Evolutionary conservation across 2,329 filamentous ascomycete genomes (phyloP), one percentile per base, ranked within the genome.

Genomic region (Arthrobotrys sinensis): DNA sequence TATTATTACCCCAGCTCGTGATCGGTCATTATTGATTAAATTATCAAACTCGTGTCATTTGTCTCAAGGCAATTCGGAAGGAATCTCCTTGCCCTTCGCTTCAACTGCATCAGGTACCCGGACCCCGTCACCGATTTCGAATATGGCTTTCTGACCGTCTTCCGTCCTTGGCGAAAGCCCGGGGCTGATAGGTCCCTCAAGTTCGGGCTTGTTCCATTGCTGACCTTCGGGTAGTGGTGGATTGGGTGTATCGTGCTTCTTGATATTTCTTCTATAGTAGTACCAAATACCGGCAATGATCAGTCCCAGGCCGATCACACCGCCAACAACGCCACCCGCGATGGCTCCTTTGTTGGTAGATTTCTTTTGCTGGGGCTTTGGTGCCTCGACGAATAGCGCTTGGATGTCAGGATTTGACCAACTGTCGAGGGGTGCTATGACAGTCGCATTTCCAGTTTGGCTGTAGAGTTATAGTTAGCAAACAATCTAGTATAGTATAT

Each of bases 201-300:
- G 73, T 53, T 77, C 73, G 16, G 73, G 73, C n/a, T 77, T 77
- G 16, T 60, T 52, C 73, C 73, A 77, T 48, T 77, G 73, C 34
- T 70, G 66, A 12, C 38, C 60, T 63, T 77, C 66, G 4, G 73
- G 40, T 1, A 68, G 73, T 50, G 73, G 73, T 19, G 66, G 66
- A 28, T 66, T 28, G 0, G 73, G 73, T 5, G 66, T 68, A 10
- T 70, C 66, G 19, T 24, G 16, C 45, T 70, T 65, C 66, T 62
- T 66, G 32, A 77, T 62, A 11, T 77, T 66, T 48, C 66, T 43
- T 36, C 66, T 34, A 21, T 77, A 63, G 32, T 71, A 53, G 21
- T 36, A 77, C 32, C 57, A 62, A 38, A 36, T 63, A 24, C 16
- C 73, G 1, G 43, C 38, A 28, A 63, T 55, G 16, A 77, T 62